A percentile compares a stretch with the other conserved stretches of the same genome.
phyloP scores from a whole-genome alignment of 495 filamentous ascomycete species.

The Tuber umbilicatum region DNA sequence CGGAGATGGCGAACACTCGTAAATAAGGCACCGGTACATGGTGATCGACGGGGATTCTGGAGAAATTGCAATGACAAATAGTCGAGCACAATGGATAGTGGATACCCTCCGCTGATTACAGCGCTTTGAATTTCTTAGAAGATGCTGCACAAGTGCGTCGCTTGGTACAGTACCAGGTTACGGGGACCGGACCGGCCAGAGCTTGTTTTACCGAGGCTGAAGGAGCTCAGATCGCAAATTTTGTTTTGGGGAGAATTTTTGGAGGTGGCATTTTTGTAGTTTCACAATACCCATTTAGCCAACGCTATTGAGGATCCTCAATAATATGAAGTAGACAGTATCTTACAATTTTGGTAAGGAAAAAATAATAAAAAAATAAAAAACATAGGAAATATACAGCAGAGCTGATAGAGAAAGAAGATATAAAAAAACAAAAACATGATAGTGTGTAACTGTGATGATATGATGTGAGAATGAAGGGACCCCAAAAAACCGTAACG shows the following conservation, averaged over 20 bases:
- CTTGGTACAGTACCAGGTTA: not conserved
- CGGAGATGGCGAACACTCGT: not conserved
- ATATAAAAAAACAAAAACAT: too few relatives aligned
- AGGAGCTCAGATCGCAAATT: not conserved
- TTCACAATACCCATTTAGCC: not conserved
- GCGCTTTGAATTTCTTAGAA: not conserved
- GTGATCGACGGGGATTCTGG: not conserved
- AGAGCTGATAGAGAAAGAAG: not conserved
- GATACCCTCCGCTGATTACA: not conserved
- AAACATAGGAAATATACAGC: not conserved
- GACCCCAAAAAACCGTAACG: not conserved
- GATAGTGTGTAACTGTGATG: not conserved
- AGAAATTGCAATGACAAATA: not conserved
- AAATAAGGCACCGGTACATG: too few relatives aligned
- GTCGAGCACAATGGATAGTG: not conserved
- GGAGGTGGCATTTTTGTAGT: not conserved
- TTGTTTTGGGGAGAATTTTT: not conserved
- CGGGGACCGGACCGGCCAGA: not conserved
- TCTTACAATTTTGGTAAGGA: not conserved
- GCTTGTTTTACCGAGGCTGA: not conserved
- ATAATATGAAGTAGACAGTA: not conserved
- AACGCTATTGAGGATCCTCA: not conserved
- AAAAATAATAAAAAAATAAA: not conserved
- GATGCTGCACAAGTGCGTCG: not conserved
- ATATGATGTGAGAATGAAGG: not conserved